Conservation (phyloP, 2,329 filamentous ascomycete genomes). For the Aureobasidium lini region DNA sequence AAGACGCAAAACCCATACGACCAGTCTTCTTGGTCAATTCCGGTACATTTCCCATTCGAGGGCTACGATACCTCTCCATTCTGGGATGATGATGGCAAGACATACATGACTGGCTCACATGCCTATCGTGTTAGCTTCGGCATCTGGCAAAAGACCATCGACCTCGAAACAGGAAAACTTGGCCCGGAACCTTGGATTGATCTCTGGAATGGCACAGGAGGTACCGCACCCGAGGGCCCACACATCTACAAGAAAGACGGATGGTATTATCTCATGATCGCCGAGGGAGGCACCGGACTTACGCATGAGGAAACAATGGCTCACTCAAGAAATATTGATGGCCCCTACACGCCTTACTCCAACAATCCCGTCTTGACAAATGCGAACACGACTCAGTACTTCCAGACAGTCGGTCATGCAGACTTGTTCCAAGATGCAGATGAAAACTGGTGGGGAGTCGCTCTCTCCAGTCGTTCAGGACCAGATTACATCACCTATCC, state of each 20-base stretch:
- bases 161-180: constrained; percentile 26
- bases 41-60: constrained; percentile 35
- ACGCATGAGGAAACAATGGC: constrained; percentile 34
- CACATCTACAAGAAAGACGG: constrained; percentile 33
- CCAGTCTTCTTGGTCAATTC: constrained; percentile 38
- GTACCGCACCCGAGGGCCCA: constrained; percentile 28
- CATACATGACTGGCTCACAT: constrained; percentile 34
- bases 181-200: constrained; percentile 14
- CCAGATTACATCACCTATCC: constrained; percentile 38
- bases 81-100: constrained; percentile 49
- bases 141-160: constrained; percentile 25
- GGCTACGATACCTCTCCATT: constrained; percentile 46
- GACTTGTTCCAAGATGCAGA: constrained; percentile 47
- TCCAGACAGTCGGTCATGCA: constrained; percentile 49
- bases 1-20: constrained; percentile 35
- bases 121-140: not conserved
- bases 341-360: constrained; percentile 22
- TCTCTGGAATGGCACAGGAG: constrained; percentile 32
- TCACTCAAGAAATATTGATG: constrained; percentile 27
- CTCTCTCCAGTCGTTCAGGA: constrained; percentile 40
- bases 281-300: constrained; percentile 34
- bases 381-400: constrained; percentile 24
- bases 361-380: constrained; percentile 23
- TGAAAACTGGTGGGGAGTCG: constrained; percentile 48
- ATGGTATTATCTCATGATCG: constrained; percentile 31